Evolutionary conservation across 2,329 filamentous ascomycete species (phyloP), one percentile per base, ranked within the genome.

Genomic region (Beauveria sp.): DNA sequence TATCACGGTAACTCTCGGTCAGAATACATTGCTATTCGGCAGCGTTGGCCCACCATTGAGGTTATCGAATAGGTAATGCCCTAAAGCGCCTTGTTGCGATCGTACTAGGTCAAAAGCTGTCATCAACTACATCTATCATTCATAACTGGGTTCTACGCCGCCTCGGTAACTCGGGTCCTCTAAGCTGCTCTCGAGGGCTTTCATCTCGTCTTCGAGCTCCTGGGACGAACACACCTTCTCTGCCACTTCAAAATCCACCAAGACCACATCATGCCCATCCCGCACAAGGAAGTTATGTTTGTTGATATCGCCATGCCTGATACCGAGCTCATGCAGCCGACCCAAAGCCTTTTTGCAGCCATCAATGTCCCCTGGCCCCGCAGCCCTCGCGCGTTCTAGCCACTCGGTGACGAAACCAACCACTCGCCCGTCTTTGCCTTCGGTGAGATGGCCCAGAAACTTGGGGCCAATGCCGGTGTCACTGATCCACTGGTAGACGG

Each of bases 231-330:
- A 67, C 46, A 62, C 58, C 46, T 54, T 61, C 65, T 70, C 64
- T 10, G 72, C 70, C 61, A 67, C 69, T 64, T 74, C 72, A 62
- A 74, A 73, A 61, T 74, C 72, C 18, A 73, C 64, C 34, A 74
- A 58, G 20, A 69, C 64, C 31, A 68, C 71, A 16, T 67, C 65
- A 3, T 67, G 63, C 10, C 64, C 65, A 8, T 65, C 65, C 18
- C 66, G 65, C 28, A 74, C 68, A 12, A 74, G 64, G 51, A 74
- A 73, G 56, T 74, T 74, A 61, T 71, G 66, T 63, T 69, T 74
- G 66, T 73, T 73, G 64, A 72, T 70, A 34, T 74, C 72, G 16
- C 72, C 71, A 45, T 67, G 70, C 55, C 71, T 68, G 48, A 74
- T 73, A 5, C 69, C 71, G 16, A 74, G 67, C 28, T 65, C 62